Evolutionary conservation across 176 grass and related monocot genomes (phyloP), one percentile per base, ranked within the genome.

Genomic region (Musa acuminata): DNA sequence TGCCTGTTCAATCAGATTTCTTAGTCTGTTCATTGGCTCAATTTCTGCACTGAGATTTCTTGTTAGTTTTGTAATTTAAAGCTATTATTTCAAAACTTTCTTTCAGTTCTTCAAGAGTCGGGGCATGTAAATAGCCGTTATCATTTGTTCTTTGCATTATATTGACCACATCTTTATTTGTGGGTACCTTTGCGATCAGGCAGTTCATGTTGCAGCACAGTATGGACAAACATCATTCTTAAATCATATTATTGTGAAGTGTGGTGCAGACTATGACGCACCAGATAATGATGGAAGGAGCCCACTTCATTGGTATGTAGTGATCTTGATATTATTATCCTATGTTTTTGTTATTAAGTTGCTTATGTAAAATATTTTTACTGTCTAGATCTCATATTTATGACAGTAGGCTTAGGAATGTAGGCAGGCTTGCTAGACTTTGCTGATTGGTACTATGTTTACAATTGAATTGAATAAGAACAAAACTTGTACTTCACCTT

Each of bases 181-280:
- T 80, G 79, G 81, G 26, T 13, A 87, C 53, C 67, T 80, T 84
- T 89, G 80, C 51, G 13, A 83, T 86, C 87, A 99, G 95, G 95
- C 90, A 93, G 90, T 98, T 66, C 95, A 98, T 64, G 88, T 98
- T 80, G 95, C 95, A 35, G 82, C 88, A 82, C 95, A 98, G 78
- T 87, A 93, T 85, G 95, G 95, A 68, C 95, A 98, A 84, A 98
- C 95, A 55, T 51, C 84, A 72, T 98, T 98, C 80, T 87, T 98
- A 82, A 82, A 98, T 87, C 88, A 87, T 73, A 91, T 94, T 55
- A 80, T 93, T 85, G 84, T 76, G 16, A 98, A 89, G 79, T 89
- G 91, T 53, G 82, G 86, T 78, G 95, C 88, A 55, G 95, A 98
- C 35, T 91, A 87, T 82, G 84, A 98, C 82, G 82, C 82, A 67